These are phyloP conservation scores for Pseudogymnoascus sp. DNA, from an alignment of 2,329 filamentous ascomycete genomes.

Conservation along the genomic window DNA sequence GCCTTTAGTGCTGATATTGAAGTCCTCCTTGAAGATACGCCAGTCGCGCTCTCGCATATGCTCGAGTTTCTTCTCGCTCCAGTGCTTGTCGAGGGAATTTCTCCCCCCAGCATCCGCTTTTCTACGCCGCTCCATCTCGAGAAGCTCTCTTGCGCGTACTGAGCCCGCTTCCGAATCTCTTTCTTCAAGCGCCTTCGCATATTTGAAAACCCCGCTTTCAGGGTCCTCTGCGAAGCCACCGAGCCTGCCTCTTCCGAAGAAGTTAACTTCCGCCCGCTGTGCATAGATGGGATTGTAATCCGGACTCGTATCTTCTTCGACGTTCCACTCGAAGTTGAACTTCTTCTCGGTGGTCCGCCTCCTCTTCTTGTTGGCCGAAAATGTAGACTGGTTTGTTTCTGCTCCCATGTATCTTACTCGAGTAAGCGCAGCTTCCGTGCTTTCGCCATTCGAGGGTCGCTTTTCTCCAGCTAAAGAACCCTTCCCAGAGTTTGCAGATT, in stretches of 20 bases:
- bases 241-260: conserved; percentile 59
- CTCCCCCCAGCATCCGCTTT: conserved; percentile 62
- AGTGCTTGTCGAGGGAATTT: conserved; percentile 80
- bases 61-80: conserved; percentile 84
- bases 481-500: conserved; percentile 22
- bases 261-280: conserved; percentile 54
- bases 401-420: conserved; percentile 84
- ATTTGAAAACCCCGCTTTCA: conserved; percentile 46
- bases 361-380: conserved; percentile 93
- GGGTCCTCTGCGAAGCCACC: conserved; percentile 56
- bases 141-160: conserved; percentile 65
- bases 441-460: conserved; percentile 37
- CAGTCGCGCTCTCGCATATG: conserved; percentile 97
- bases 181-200: conserved; percentile 62
- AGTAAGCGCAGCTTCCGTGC: conserved; percentile 64
- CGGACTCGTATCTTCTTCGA: conserved; percentile 81
- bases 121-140: conserved; percentile 75
- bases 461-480: conserved; percentile 31
- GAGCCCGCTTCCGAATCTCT: conserved; percentile 68
- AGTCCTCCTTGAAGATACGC: conserved; percentile 99
- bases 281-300: conserved; percentile 78
- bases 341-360: conserved; percentile 89
- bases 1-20: conserved; percentile 91
- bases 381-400: conserved; percentile 76
- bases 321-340: conserved; percentile 98